Evolutionary conservation across 208 protist genomes (phyloP).

Genomic region (Herpetomonas tarakana): DNA sequence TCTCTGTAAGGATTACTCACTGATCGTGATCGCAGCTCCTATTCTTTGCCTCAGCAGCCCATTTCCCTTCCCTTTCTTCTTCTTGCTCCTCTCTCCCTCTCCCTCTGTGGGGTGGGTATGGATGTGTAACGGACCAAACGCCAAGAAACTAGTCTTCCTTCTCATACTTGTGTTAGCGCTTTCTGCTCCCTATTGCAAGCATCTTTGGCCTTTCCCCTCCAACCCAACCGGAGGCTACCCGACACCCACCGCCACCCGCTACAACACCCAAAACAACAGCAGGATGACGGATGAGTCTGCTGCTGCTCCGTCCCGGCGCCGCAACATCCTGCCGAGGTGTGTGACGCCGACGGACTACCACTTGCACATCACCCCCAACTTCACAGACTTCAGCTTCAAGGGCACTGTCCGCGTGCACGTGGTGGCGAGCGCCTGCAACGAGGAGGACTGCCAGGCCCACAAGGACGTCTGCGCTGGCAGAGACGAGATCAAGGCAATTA

Average conservation of each 20-base stretch:
- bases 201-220: background rate
- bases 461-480: slow-evolving; percentile 12
- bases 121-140: background rate
- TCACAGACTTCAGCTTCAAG: slow-evolving; percentile 60
- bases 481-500: slow-evolving; percentile 30
- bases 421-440: slow-evolving; percentile 34
- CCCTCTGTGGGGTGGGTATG: too few relatives aligned
- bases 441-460: slow-evolving; percentile 50
- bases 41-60: too few relatives aligned
- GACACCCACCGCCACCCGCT: too few relatives aligned
- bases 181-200: background rate
- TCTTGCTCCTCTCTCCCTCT: too few relatives aligned
- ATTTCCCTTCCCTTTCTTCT: too few relatives aligned
- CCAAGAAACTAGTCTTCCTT: slow-evolving; percentile 1
- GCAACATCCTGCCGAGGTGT: slow-evolving; percentile 52
- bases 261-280: too few relatives aligned
- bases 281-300: too few relatives aligned
- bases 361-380: slow-evolving; percentile 50
- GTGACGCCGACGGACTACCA: slow-evolving; percentile 61
- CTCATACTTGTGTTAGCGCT: slow-evolving; percentile 2
- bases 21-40: too few relatives aligned
- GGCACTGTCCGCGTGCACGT: slow-evolving; percentile 60
- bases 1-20: too few relatives aligned
- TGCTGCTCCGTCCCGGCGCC: too few relatives aligned
- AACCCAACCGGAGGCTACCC: too few relatives aligned